Percentiles rank a stretch among this genome's conserved stretches.
Conservation (phyloP, 176 grass and related monocot genomes). For the Cenchrus americanus region DNA sequence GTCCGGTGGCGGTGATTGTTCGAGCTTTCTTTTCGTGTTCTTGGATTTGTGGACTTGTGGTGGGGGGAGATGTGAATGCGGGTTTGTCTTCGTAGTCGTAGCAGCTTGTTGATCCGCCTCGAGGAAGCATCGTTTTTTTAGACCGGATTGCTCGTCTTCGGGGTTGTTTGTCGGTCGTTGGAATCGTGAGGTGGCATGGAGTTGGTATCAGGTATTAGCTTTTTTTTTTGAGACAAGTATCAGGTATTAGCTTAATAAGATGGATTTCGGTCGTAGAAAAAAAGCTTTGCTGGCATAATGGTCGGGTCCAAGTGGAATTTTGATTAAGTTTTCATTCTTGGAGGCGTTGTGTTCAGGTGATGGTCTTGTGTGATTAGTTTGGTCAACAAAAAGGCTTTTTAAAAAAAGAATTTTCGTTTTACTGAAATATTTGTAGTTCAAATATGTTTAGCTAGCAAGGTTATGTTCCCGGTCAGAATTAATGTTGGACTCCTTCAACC, state of each 20-base stretch:
- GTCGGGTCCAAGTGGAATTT: not conserved
- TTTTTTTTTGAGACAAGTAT: too few species aligned
- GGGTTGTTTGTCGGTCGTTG: not conserved
- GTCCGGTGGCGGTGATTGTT: slow-evolving; percentile 21
- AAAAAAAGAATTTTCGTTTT: not conserved
- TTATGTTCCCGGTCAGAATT: not conserved
- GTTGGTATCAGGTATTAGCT: slow-evolving; percentile 5
- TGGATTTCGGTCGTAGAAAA: not conserved
- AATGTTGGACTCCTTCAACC: not conserved
- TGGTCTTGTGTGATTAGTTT: not conserved
- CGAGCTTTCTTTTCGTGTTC: not conserved
- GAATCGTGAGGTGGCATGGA: not conserved
- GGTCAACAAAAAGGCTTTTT: not conserved
- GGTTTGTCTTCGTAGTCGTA: not conserved
- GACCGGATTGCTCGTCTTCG: not conserved
- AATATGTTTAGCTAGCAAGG: not conserved
- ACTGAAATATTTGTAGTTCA: not conserved
- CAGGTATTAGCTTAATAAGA: not conserved
- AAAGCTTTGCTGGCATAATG: not conserved
- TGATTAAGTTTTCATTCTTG: not conserved
- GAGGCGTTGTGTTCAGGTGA: not conserved
- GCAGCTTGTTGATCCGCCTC: not conserved
- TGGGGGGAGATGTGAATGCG: slow-evolving; percentile 21
- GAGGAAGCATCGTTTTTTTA: not conserved
- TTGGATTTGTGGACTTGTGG: not conserved